phyloP scores from a whole-genome alignment of 495 filamentous ascomycete species.

The Echria macrotheca region DNA sequence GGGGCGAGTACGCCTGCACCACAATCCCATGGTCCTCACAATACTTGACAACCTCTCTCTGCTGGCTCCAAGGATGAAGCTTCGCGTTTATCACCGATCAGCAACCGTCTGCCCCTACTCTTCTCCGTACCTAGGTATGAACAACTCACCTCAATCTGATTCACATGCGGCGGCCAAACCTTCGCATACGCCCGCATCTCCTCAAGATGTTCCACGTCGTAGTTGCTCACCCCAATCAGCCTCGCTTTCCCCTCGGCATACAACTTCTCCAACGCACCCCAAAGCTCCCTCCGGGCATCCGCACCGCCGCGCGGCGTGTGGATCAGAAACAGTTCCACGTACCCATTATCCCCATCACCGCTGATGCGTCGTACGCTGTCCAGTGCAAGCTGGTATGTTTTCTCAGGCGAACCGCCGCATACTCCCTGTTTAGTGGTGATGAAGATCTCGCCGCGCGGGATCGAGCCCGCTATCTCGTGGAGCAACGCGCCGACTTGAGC shows the following conservation, averaged over 20 bases:
- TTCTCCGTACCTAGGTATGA: constrained; percentile 49
- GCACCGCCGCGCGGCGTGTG: constrained; percentile 34
- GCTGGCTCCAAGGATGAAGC: constrained; percentile 76
- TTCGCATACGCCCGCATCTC: constrained; percentile 51
- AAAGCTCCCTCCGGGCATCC: constrained; percentile 49
- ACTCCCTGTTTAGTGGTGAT: constrained; percentile 56
- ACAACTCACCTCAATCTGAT: constrained; percentile 65
- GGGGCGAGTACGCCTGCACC: constrained; percentile 72
- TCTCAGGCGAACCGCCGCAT: background rate
- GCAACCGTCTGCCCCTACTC: background rate
- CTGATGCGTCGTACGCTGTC: constrained; percentile 2
- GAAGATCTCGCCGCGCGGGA: constrained; percentile 60
- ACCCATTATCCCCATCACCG: background rate
- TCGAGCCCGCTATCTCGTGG: constrained; percentile 40
- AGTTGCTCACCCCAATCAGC: constrained; percentile 61
- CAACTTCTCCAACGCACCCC: constrained; percentile 53
- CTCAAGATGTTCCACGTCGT: constrained; percentile 61
- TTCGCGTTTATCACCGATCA: too few relatives aligned
- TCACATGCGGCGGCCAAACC: constrained; percentile 57
- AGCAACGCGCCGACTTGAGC: constrained; percentile 56
- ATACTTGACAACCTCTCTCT: constrained; percentile 74
- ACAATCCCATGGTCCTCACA: constrained; percentile 60
- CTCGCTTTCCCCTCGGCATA: constrained; percentile 54
- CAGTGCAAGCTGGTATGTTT: constrained; percentile 1
- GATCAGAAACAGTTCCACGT: constrained; percentile 33